Evolutionary conservation across 805 yeast species (phyloP).

Genomic region (Saturnispora silvae): DNA sequence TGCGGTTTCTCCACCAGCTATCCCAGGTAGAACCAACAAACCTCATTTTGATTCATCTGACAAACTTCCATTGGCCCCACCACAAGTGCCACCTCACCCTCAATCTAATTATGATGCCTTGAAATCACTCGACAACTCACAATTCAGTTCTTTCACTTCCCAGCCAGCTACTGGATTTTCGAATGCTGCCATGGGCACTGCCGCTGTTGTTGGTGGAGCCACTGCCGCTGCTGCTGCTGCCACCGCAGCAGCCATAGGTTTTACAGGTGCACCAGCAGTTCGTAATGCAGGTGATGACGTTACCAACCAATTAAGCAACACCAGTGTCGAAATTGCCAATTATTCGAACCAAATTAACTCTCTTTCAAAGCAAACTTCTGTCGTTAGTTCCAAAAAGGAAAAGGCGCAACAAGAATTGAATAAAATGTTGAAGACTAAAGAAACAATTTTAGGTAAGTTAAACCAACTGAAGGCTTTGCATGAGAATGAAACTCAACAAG

Average conservation of each 20-base stretch:
- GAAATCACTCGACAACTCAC: conserved; percentile 11
- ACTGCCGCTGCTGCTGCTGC: neutral
- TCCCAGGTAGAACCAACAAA: conserved; percentile 28
- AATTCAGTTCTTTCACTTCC: conserved; percentile 10
- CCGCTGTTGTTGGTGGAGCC: neutral
- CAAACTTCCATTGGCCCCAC: conserved; percentile 12
- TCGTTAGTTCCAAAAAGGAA: conserved; percentile 56
- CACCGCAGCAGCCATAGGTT: neutral
- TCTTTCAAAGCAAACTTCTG: conserved; percentile 62
- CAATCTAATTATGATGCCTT: conserved; percentile 40
- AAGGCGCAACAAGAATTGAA: conserved; percentile 70
- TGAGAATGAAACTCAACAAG: conserved; percentile 69
- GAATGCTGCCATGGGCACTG: conserved; percentile 8
- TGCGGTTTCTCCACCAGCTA: conserved; percentile 25
- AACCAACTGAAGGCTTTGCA: conserved; percentile 55
- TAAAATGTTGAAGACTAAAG: conserved; percentile 54
- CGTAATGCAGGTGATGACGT: conserved; percentile 2
- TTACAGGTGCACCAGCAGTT: conserved; percentile 7
- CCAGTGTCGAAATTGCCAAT: conserved; percentile 80
- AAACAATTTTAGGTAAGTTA: conserved; percentile 65
- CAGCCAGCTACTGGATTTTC: conserved; percentile 13
- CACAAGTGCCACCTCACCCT: conserved; percentile 9
- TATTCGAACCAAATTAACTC: conserved; percentile 77
- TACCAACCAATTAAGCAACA: conserved; percentile 59
- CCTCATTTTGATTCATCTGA: conserved; percentile 23